Base-by-base conservation (phyloP, 345 rosid species). In the Lepidium africanum region DNA sequence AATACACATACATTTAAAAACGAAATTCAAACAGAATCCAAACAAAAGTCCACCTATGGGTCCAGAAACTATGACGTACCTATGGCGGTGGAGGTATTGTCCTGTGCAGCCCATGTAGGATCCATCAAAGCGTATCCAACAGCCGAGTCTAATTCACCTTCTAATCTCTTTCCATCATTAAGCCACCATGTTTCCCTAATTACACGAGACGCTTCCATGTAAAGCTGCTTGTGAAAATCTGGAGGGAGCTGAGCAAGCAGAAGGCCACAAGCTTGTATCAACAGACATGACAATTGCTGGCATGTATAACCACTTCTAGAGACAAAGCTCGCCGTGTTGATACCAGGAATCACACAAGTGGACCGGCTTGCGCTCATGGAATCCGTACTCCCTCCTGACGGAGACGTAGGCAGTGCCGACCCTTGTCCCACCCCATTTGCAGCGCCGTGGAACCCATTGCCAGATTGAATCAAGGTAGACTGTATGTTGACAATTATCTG, bases 71-170 rank as follows among this genome's bases (percentile, higher is more conserved):
- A 48, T 52, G 37, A 27, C 70, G 56, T 87, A 94, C 96, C 97
- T 66, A 94, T 89, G 65, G 96, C 96, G 2, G 99, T 91, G 13
- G 97, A 94, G 55, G 99, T 91, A 72, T 86, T 91, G 79, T 94
- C 99, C 76, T 91, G 97, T 76, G 99, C 92, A 79, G 99, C 97
- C 96, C 97, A 91, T 36, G 96, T 84, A 72, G 99, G 97, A 83
- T 94, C 97, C 82, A 94, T 74, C 80, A 91, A 83, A 74, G 97
- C 99, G 76, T 89, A 94, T 69, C 90, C 89, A 72, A 84, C 92
- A 52, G 99, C 99, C 32, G 96, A 86, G 77, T 89, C 93, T 43
- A 94, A 77, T 75, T 94, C 96, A 42, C 82, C 87, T 55, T 71
- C 60, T 5, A 97, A 87, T 78, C 90, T 85, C 69, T 87, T 87